These are phyloP conservation scores for Mucor ambiguus DNA, from an alignment of 371 early-diverging fungal species.

Conservation along the genomic window DNA sequence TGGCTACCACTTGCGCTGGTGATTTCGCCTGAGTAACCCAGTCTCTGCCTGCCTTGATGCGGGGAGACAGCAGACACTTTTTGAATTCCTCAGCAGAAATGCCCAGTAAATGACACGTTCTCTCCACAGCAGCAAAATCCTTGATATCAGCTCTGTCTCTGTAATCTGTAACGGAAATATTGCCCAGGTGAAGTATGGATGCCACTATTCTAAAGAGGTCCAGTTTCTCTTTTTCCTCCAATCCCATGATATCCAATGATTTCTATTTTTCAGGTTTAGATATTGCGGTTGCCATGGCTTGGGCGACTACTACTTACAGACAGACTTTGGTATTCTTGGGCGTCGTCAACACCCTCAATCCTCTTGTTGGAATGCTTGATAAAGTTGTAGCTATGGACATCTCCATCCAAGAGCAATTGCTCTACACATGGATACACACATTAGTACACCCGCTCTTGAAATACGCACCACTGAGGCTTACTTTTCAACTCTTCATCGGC, in stretches of 20 bases:
- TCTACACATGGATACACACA: slow-evolving; percentile 26
- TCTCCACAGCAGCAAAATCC: slow-evolving; percentile 83
- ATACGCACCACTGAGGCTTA: slow-evolving; percentile 1
- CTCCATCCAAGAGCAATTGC: slow-evolving; percentile 68
- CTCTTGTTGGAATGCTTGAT: slow-evolving; percentile 81
- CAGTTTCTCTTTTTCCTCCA: slow-evolving; percentile 78
- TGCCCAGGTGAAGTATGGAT: slow-evolving; percentile 96
- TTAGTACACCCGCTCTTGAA: background rate
- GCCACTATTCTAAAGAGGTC: slow-evolving; percentile 90
- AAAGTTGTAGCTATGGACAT: slow-evolving; percentile 75
- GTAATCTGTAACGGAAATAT: slow-evolving; percentile 80
- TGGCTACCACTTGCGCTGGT: slow-evolving; percentile 85
- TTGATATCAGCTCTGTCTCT: slow-evolving; percentile 88
- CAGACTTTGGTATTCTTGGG: slow-evolving; percentile 79
- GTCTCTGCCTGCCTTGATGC: slow-evolving; percentile 96
- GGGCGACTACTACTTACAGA: background rate
- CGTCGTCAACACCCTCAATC: slow-evolving; percentile 96
- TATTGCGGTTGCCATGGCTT: background rate
- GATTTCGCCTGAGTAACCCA: slow-evolving; percentile 94
- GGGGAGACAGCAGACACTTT: slow-evolving; percentile 87
- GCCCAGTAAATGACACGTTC: slow-evolving; percentile 94
- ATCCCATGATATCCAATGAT: slow-evolving; percentile 87
- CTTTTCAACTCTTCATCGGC: slow-evolving; percentile 73
- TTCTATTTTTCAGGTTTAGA: slow-evolving; percentile 42
- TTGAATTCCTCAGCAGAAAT: slow-evolving; percentile 90